Evolutionary conservation across 2,329 filamentous ascomycete species (phyloP), one percentile per base, ranked within the genome.

Genomic region (Paecilomyces formosus): DNA sequence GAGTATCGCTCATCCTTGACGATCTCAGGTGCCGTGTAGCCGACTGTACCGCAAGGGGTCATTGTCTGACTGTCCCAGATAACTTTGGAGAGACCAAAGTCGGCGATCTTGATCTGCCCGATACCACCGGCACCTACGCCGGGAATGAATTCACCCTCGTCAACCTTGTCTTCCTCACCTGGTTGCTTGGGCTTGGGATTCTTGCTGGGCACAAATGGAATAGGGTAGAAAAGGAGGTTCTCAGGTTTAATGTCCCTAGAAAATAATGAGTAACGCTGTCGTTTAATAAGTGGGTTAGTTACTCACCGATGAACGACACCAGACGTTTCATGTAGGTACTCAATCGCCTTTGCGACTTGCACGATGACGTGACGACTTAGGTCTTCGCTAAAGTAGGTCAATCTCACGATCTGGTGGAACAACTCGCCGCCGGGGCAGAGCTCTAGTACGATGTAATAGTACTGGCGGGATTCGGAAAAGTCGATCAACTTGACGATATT

Each of bases 1-100:
- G 93, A 97, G 75, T 99, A 99, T 22, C 92, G 86, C 77, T 99
- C 94, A 75, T 99, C 94, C 77, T 97, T 97, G 72, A 99, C 94
- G 62, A 99, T 99, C 72, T 99, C 94, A 7, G 94, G 94, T 3
- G 94, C 94, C 3, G 94, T 97, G 77, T 99, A 99, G 51, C 94
- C 94, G 58, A 97, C 94, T 0, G 94, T 99, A 59, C 94, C 94
- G 73, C 94, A 99, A n/a, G 94, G 94, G 2, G 94, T 99, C 90
- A 97, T 97, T 9, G 94, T 99, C 71, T 96, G 90, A 66, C 86
- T 94, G 68, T 97, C 94, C 94, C 94, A 99, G 15, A 99, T 91
- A 64, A 99, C 89, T 78, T 99, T 99, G 63, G 93, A 97, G 9
- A 99, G 81, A 57, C 94, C 94, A 71, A 99, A 99, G 71, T 99